phyloP scores from a whole-genome alignment of 1,139 yeast genomes.

The Kurtzmaniella quercitrusa region DNA sequence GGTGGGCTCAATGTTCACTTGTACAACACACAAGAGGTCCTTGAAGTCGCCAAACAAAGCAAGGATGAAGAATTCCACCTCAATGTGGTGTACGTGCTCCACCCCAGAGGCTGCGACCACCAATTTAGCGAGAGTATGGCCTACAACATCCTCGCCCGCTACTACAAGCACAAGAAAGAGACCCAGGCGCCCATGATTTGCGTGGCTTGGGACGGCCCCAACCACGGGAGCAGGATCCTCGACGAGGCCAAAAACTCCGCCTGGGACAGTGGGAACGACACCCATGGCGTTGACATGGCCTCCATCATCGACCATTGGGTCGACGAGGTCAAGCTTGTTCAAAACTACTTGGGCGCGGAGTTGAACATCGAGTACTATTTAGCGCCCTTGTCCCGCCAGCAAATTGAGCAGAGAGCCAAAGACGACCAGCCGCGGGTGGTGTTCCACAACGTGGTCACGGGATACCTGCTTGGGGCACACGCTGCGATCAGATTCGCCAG shows the following conservation, averaged over 20 bases:
- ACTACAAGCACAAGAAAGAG: conserved; percentile 15
- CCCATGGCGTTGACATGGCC: conserved; percentile 53
- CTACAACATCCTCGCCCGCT: conserved; percentile 22
- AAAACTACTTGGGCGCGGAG: conserved; percentile 45
- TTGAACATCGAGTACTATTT: conserved; percentile 32
- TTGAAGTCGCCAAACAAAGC: conserved; percentile 6
- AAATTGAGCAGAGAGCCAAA: conserved; percentile 2
- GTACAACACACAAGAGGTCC: conserved; percentile 27
- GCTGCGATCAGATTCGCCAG: conserved; percentile 45
- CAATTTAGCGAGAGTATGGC: conserved; percentile 30
- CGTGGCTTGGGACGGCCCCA: conserved; percentile 54
- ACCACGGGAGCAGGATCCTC: conserved; percentile 53
- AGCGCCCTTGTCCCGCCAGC: conserved; percentile 14
- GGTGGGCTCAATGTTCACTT: conserved; percentile 33
- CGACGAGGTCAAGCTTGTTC: conserved; percentile 43
- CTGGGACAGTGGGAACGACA: conserved; percentile 46
- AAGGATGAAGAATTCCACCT: conserved; percentile 23
- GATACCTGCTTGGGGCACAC: conserved; percentile 64
- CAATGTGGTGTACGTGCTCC: conserved; percentile 37
- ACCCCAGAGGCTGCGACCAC: conserved; percentile 30
- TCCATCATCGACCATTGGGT: conserved; percentile 49
- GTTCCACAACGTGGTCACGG: conserved; percentile 39
- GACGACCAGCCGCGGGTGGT: conserved; percentile 17
- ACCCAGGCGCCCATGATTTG: conserved; percentile 34
- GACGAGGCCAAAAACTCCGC: conserved; percentile 30